A percentile compares a stretch with the other conserved stretches of the same genome.
These are phyloP conservation scores for Lodderomyces pseudojiufengensis DNA, from an alignment of 1,139 yeast genomes.

Conservation along the genomic window DNA sequence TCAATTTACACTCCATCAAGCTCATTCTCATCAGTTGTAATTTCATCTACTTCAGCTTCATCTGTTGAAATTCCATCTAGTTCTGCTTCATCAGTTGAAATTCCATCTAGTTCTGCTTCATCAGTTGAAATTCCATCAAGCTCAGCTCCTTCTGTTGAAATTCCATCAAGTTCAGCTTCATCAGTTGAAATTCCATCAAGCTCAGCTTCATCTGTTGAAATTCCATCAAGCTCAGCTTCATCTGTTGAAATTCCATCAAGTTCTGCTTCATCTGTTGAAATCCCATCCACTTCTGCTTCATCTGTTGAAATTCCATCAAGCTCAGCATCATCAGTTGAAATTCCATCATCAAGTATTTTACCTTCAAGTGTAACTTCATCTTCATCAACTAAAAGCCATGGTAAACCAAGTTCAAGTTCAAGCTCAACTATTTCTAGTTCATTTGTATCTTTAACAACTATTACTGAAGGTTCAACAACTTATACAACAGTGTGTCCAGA, in stretches of 20 bases:
- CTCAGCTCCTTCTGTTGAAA: slow-evolving; percentile 8
- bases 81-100: background rate
- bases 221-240: background rate
- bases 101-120: background rate
- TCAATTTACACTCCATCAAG: background rate
- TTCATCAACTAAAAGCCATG: no score
- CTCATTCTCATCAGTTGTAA: slow-evolving; percentile 9
- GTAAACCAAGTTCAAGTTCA: no score
- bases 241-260: background rate
- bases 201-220: background rate
- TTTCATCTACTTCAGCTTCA: slow-evolving; percentile 7
- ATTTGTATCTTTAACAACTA: no score
- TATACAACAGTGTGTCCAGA: slow-evolving; percentile 33
- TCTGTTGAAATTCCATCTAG: background rate
- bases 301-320: background rate
- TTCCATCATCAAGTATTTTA: background rate
- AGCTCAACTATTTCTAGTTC: no score
- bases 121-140: background rate
- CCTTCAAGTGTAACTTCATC: no score
- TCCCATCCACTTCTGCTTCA: background rate
- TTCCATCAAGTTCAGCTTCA: no score
- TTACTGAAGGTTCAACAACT: slow-evolving; percentile 17
- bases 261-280: background rate
- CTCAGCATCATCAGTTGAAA: background rate
- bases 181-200: no score